Conservation (phyloP, 345 rosid species). For the Linum usitatissimum region DNA sequence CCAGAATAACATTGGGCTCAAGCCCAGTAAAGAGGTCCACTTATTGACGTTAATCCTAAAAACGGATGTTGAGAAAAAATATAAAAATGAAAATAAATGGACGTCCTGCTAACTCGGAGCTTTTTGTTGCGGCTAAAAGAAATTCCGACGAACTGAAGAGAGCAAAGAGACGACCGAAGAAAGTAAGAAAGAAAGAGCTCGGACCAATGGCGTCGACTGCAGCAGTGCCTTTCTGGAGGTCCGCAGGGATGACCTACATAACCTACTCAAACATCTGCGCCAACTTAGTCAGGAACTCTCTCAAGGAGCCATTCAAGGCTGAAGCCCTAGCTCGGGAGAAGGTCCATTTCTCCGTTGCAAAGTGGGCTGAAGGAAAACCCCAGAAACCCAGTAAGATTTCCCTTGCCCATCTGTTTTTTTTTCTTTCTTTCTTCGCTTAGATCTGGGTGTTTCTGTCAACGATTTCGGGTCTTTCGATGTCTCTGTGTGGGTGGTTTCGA, state of each 20-base stretch:
- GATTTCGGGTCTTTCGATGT: neutral
- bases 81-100: too few species aligned
- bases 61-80: too few species aligned
- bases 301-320: constrained; percentile 1
- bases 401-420: neutral
- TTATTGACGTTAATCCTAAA: too few species aligned
- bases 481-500: neutral
- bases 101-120: too few species aligned
- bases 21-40: too few species aligned
- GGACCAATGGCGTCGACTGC: constrained; percentile 1
- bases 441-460: neutral
- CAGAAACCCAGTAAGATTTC: neutral
- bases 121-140: too few species aligned
- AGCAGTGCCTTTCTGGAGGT: constrained; percentile 3
- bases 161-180: too few species aligned
- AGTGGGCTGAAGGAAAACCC: constrained; percentile 2
- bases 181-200: too few species aligned
- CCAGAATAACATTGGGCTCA: too few species aligned
- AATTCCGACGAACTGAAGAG: too few species aligned
- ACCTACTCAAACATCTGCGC: constrained; percentile 5
- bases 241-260: constrained; percentile 4
- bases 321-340: constrained; percentile 3
- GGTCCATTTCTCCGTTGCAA: constrained; percentile 3
- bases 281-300: constrained; percentile 1
- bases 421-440: neutral